Evolutionary conservation across 73 alveolate genomes (phyloP), one percentile per base, ranked within the genome.

Genomic region (Strombidium stylifer): DNA sequence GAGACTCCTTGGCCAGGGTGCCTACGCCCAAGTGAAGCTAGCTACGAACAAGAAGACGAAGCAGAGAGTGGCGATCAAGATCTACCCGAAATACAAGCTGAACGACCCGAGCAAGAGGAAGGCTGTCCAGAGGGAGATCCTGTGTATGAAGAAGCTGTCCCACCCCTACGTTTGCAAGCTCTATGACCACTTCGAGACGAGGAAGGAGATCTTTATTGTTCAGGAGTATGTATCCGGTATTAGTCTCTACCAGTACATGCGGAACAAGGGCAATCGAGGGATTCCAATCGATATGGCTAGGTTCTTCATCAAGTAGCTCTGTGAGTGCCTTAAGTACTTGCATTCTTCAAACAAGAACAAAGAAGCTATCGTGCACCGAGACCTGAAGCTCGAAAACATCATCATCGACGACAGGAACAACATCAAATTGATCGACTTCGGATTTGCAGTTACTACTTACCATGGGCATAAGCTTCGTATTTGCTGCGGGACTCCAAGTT

Each of bases 401-500:
- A 15, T 77, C 15, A 56, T 83, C 16, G 81, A 87, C 46, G 91
- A 83, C 12, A 56, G 77, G 27, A 82, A 81, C 28, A 70, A 79
- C 28, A 74, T 88, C 8, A 88, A 88, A 45, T 51, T 88, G 4
- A 88, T 88, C 28, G 97, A 88, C 52, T 88, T 88, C 57, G 97
- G 97, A 28, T 88, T 88, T 37, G 40, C 85, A 11, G 73, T 86
- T 0, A 71, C 90, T 21, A 46, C 81, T 0, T 81, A 81, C 14
- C 73, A 56, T 31, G 84, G 73, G 3, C 40, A 79, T 42, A 88
- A 84, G 34, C 56, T 83, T 0, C 82, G 89, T 65, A 76, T 94
- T 12, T 94, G 91, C 73, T 95, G 99, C 73, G 99, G 99, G 16
- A 95, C 99, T 7, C 98, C 98, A 0, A 69, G 93, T 24, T 95